Evolutionary conservation across 2,329 filamentous ascomycete species (phyloP), one percentile per base, ranked within the genome.

Genomic region (Aureobasidium zeae): DNA sequence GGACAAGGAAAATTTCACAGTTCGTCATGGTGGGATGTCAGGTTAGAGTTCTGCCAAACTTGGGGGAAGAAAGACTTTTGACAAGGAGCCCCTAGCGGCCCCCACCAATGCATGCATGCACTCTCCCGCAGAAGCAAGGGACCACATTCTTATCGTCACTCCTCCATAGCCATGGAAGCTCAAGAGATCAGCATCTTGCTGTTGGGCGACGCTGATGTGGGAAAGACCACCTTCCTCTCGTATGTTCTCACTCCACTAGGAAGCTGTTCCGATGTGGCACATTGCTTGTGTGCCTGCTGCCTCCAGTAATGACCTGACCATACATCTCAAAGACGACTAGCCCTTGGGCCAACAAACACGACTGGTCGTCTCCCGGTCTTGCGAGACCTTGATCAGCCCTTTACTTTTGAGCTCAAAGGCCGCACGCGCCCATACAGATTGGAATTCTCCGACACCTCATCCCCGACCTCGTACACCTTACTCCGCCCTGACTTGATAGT

Each of bases 221-320:
- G 76, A 46, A 80, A 79, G 60, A 75, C 76, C 38, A 76, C 73
- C 8, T 79, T 80, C 49, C 59, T 80, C 49, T 74, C 75, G 73
- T 78, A 64, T 58, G 73, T 70, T 29, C 25, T 11, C 15, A 15
- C 20, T 28, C 19, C 36, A 39, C 16, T 5, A 25, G 36, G 26
- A 31, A 17, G 21, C 10, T n/a, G 6, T 5, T 10, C 13, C 17
- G 17, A 22, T 7, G 19, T 41, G 20, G 20, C 13, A 31, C 37
- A 16, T 31, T 41, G 11, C 37, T 24, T 13, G 12, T 22, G 25
- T 12, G 15, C n/a, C 3, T 24, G 21, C 6, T 39, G 36, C 26
- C 30, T 24, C 25, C 25, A 16, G 24, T 17, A 10, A 37, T 35
- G 32, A 29, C 38, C 16, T 32, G 33, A 25, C 29, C n/a, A 11